These are phyloP conservation scores for Guyanaporus albipodus DNA, from an alignment of 768 basidiomycete species.

Conservation along the genomic window DNA sequence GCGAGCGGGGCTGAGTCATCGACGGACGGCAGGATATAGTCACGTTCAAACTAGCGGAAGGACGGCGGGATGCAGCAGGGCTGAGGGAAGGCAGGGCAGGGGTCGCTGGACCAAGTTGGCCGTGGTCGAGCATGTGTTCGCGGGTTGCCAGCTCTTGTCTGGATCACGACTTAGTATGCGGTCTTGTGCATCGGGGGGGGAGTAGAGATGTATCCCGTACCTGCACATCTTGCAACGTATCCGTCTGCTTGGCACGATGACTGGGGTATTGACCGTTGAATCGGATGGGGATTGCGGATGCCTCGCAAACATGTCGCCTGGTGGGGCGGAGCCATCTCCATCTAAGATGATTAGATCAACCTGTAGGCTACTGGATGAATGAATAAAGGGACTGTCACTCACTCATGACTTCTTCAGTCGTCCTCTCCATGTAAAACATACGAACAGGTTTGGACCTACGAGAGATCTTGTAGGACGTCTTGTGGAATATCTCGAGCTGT, in stretches of 20 bases:
- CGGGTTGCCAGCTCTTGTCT: constrained; percentile 80
- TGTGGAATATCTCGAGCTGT: constrained; percentile 78
- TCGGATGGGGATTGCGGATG: constrained; percentile 63
- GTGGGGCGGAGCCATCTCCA: constrained; percentile 64
- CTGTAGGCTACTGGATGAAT: neutral
- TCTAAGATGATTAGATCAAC: constrained; percentile 40
- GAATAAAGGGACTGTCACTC: constrained; percentile 26
- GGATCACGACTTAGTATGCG: neutral
- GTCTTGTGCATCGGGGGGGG: neutral
- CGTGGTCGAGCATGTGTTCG: constrained; percentile 94
- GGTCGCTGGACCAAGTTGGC: constrained; percentile 67
- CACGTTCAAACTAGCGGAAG: constrained; percentile 31
- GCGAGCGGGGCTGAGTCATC: constrained; percentile 20
- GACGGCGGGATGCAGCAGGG: constrained; percentile 45
- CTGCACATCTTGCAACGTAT: constrained; percentile 94
- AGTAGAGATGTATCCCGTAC: constrained; percentile 33
- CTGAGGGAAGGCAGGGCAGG: constrained; percentile 44
- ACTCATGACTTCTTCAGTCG: constrained; percentile 78
- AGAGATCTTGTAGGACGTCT: constrained; percentile 65
- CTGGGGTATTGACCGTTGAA: constrained; percentile 58
- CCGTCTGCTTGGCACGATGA: constrained; percentile 48
- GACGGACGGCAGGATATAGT: constrained; percentile 31
- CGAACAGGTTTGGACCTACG: constrained; percentile 65
- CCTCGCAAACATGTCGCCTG: constrained; percentile 73
- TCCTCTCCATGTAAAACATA: constrained; percentile 79